These are phyloP conservation scores for Tricholoma flavovirens DNA, from an alignment of 768 basidiomycete genomes.

Conservation along the genomic window DNA sequence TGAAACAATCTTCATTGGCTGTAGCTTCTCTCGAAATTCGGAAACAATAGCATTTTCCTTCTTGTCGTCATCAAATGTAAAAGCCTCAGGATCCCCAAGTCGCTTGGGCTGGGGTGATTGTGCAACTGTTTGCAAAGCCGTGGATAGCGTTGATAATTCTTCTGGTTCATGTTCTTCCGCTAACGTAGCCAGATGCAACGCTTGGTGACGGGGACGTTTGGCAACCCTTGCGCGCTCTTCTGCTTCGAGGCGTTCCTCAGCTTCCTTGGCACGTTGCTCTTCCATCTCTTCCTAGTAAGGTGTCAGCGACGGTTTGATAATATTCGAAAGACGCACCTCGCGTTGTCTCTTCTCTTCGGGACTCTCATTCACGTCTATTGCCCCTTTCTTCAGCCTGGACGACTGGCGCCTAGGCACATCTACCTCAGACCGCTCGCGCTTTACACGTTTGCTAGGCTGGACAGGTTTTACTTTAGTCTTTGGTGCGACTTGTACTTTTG, in stretches of 20 bases:
- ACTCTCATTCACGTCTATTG: constrained; percentile 56
- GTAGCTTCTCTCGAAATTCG: constrained; percentile 49
- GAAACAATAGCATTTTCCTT: constrained; percentile 43
- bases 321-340: constrained; percentile 37
- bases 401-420: constrained; percentile 62
- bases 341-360: constrained; percentile 59
- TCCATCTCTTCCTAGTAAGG: constrained; percentile 43
- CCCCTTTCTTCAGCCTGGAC: constrained; percentile 47
- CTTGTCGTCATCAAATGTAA: constrained; percentile 41
- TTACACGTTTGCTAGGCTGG: constrained; percentile 49
- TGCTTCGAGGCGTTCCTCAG: constrained; percentile 53
- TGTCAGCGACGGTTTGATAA: not conserved
- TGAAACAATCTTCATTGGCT: constrained; percentile 57
- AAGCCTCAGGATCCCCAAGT: constrained; percentile 44
- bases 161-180: constrained; percentile 44
- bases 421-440: constrained; percentile 39
- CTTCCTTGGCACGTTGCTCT: constrained; percentile 44
- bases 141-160: constrained; percentile 42
- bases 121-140: constrained; percentile 36
- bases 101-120: constrained; percentile 32
- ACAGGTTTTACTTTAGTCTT: constrained; percentile 54
- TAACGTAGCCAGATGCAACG: constrained; percentile 55
- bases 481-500: constrained; percentile 28
- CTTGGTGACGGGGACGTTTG: constrained; percentile 62
- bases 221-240: constrained; percentile 60